Evolutionary conservation across 176 grass and related monocot species (phyloP), one percentile per base, ranked within the genome.

Genomic region (Thalia dealbata): DNA sequence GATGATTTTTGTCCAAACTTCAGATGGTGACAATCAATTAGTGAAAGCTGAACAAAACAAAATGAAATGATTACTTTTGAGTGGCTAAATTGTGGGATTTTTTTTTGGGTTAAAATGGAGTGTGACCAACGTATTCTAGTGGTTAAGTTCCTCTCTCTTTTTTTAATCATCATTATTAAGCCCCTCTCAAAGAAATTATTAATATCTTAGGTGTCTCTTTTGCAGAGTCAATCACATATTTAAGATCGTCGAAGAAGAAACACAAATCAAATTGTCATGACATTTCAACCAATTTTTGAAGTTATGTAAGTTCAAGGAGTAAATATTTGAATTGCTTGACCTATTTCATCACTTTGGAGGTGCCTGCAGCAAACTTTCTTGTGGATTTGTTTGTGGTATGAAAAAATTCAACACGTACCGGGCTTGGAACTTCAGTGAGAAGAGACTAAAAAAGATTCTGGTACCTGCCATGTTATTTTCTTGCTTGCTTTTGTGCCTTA

Each of bases 191-290:
- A 38, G 4, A 2, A 38, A 61, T 25, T 61, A 61, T 24, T 9
- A 27, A 25, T 12, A 25, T 24, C 21, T 22, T 25, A 8, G 1
- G 11, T 61, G 22, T 61, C 11, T 61, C 25, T 22, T 61, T 61
- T 71, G 46, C 86, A 92, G 89, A 75, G 25, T 88, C 67, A 66
- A 62, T 13, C 86, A 88, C 61, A 92, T 92, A 88, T 86, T 88
- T 81, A 76, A 74, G 42, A 73, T 84, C 72, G 81, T 81, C 42
- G 78, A 50, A 66, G 86, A 88, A 50, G 89, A 86, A 74, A 83
- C 81, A 72, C 50, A 41, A 25, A 74, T 79, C 25, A 86, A 71
- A 77, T 61, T 79, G 1, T 67, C 78, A 48, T 88, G 85, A 88
- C 32, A 38, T 38, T 38, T 38, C 32, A 38, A 38, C 32, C 32